These are phyloP conservation scores for Stagonosporopsis tanaceti DNA, from an alignment of 2,329 filamentous ascomycete species.

Conservation along the genomic window DNA sequence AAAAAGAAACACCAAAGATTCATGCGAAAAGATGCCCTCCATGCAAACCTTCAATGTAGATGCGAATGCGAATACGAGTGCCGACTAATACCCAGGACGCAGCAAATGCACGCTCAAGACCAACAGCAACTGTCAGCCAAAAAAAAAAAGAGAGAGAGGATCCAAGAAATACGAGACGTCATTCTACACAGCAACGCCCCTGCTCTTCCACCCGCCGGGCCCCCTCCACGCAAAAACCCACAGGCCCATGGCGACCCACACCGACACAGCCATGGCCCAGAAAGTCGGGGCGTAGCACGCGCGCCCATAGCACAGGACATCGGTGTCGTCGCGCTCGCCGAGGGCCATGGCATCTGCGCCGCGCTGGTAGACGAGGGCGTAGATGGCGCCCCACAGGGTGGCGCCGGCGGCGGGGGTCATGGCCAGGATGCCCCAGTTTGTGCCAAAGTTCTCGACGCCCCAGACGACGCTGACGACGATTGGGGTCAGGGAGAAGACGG, in stretches of 20 bases:
- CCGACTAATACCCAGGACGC: not conserved
- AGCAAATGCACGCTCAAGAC: not conserved
- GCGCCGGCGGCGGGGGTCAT: slow-evolving; percentile 90
- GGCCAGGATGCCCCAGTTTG: slow-evolving; percentile 95
- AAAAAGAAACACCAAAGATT: too few relatives aligned
- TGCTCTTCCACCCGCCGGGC: slow-evolving; percentile 74
- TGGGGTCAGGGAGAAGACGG: slow-evolving; percentile 86
- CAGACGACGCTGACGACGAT: slow-evolving; percentile 97
- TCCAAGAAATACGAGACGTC: too few relatives aligned
- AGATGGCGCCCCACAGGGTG: slow-evolving; percentile 89
- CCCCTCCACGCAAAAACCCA: slow-evolving; percentile 86
- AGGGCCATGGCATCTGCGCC: slow-evolving; percentile 59
- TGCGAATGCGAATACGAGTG: not conserved
- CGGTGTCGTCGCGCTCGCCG: slow-evolving; percentile 48
- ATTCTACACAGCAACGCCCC: slow-evolving; percentile 72
- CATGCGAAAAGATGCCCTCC: too few relatives aligned
- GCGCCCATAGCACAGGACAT: slow-evolving; percentile 78
- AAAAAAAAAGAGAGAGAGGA: too few relatives aligned
- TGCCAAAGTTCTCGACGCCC: slow-evolving; percentile 98
- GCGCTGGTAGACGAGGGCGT: slow-evolving; percentile 79
- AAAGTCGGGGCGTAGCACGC: slow-evolving; percentile 83
- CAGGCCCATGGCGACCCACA: slow-evolving; percentile 77
- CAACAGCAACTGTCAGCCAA: not conserved
- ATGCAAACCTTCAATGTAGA: not conserved
- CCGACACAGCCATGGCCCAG: slow-evolving; percentile 83